phyloP scores from a whole-genome alignment of 805 yeast species.

The Saturnispora diversa region DNA sequence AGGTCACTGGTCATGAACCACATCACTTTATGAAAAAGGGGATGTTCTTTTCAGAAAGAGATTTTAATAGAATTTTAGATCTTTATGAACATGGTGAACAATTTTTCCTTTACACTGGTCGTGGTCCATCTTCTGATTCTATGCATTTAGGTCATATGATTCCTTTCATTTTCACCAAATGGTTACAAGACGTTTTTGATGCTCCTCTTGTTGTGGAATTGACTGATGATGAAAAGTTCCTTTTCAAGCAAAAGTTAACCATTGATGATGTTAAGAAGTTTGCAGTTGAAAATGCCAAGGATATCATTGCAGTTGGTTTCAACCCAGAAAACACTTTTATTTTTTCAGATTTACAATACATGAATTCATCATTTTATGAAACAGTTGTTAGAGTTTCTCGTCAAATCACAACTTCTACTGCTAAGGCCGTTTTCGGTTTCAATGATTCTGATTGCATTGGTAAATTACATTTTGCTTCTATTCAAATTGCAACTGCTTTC shows the following conservation, averaged over 20 bases:
- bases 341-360: slow-evolving; percentile 84
- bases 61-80: slow-evolving; percentile 68
- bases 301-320: slow-evolving; percentile 90
- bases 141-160: slow-evolving; percentile 97
- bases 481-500: slow-evolving; percentile 94
- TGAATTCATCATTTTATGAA: slow-evolving; percentile 92
- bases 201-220: slow-evolving; percentile 89
- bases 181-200: slow-evolving; percentile 97
- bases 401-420: slow-evolving; percentile 95
- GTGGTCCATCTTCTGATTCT: slow-evolving; percentile 92
- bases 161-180: slow-evolving; percentile 91
- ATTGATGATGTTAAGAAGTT: slow-evolving; percentile 80
- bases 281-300: slow-evolving; percentile 80
- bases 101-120: slow-evolving; percentile 91
- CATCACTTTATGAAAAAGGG: slow-evolving; percentile 89
- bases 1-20: slow-evolving; percentile 83
- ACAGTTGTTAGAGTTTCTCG: slow-evolving; percentile 88
- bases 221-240: slow-evolving; percentile 95
- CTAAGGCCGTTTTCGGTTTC: slow-evolving; percentile 95
- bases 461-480: slow-evolving; percentile 86
- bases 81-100: slow-evolving; percentile 92
- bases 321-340: slow-evolving; percentile 91
- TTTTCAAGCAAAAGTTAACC: slow-evolving; percentile 84
- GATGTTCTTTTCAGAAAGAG: slow-evolving; percentile 86
- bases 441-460: slow-evolving; percentile 93